Conservation (phyloP, 2,329 filamentous ascomycete genomes). For the Ophiocordyceps polyrhachis-furcata region DNA sequence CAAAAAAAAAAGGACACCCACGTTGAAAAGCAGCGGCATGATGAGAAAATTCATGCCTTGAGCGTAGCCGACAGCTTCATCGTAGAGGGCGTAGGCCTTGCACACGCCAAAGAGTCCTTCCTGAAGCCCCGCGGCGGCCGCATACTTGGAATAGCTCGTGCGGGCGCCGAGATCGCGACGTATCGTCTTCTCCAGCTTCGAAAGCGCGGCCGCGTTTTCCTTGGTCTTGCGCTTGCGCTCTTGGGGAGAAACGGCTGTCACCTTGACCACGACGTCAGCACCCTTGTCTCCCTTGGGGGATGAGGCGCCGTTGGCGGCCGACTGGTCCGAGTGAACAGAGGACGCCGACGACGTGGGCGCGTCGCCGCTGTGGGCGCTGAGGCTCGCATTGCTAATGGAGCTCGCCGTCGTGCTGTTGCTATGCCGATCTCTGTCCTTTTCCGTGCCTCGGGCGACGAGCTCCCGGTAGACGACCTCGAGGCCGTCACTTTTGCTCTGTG, state of each 20-base stretch:
- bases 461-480: constrained; percentile 76
- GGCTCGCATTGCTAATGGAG: constrained; percentile 32
- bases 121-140: constrained; percentile 76
- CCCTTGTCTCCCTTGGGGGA: constrained; percentile 42
- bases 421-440: constrained; percentile 51
- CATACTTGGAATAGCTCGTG: constrained; percentile 93
- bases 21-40: constrained; percentile 91
- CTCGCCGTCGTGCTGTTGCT: constrained; percentile 35
- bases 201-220: constrained; percentile 53
- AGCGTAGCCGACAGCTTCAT: constrained; percentile 87
- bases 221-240: constrained; percentile 64
- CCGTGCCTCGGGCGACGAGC: constrained; percentile 59
- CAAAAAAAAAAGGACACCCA: constrained; percentile 23
- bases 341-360: constrained; percentile 61
- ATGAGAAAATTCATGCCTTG: constrained; percentile 98
- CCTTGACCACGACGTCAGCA: constrained; percentile 43
- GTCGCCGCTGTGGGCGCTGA: constrained; percentile 41
- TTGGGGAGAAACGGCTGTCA: constrained; percentile 41
- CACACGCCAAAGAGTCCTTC: constrained; percentile 90
- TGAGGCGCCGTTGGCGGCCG: constrained; percentile 36
- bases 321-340: constrained; percentile 64
- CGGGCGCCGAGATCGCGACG: constrained; percentile 77
- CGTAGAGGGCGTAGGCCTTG: constrained; percentile 92
- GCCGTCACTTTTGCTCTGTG: constrained; percentile 85
- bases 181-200: constrained; percentile 81